These are phyloP conservation scores for Allium sativum DNA, from an alignment of 106 monocot genomes.

Conservation along the genomic window DNA sequence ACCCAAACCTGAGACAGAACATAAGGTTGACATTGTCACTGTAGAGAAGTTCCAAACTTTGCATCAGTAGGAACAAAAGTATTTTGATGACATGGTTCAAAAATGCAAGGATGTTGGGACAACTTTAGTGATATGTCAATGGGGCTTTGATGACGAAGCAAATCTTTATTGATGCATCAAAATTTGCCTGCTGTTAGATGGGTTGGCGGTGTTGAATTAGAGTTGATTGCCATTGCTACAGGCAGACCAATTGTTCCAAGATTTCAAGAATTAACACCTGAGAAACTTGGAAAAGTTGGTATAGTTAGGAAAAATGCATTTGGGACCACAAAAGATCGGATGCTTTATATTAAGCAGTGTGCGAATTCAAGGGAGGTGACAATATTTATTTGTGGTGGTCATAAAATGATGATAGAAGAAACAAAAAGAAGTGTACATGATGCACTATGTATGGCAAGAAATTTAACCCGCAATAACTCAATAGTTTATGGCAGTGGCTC, in stretches of 20 bases:
- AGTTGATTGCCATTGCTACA: slow-evolving; percentile 99
- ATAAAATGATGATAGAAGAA: slow-evolving; percentile 98
- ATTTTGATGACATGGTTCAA: slow-evolving; percentile 98
- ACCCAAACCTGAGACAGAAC: slow-evolving; percentile 99
- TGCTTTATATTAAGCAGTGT: slow-evolving; percentile 91
- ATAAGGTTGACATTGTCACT: slow-evolving; percentile 99
- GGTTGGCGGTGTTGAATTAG: slow-evolving; percentile 99
- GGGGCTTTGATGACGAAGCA: slow-evolving; percentile 99
- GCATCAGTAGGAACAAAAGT: slow-evolving; percentile 77
- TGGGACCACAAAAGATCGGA: slow-evolving; percentile 91
- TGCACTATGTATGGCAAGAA: slow-evolving; percentile 89
- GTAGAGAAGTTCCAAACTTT: slow-evolving; percentile 94
- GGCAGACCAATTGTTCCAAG: slow-evolving; percentile 98
- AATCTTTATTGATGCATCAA: slow-evolving; percentile 92
- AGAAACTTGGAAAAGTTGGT: slow-evolving; percentile 98
- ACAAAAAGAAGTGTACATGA: slow-evolving; percentile 93
- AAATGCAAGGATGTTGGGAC: slow-evolving; percentile 99
- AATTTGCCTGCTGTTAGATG: slow-evolving; percentile 98
- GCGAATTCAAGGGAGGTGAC: slow-evolving; percentile 96
- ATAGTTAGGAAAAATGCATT: slow-evolving; percentile 91
- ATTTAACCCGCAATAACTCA: slow-evolving; percentile 86
- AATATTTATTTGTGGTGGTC: slow-evolving; percentile 95
- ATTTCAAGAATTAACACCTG: slow-evolving; percentile 85
- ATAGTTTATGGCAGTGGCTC: slow-evolving; percentile 97
- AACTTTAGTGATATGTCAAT: slow-evolving; percentile 95